Base-by-base conservation (phyloP, 2,329 filamentous ascomycete genomes). In the Chaetothyriales sp. region DNA sequence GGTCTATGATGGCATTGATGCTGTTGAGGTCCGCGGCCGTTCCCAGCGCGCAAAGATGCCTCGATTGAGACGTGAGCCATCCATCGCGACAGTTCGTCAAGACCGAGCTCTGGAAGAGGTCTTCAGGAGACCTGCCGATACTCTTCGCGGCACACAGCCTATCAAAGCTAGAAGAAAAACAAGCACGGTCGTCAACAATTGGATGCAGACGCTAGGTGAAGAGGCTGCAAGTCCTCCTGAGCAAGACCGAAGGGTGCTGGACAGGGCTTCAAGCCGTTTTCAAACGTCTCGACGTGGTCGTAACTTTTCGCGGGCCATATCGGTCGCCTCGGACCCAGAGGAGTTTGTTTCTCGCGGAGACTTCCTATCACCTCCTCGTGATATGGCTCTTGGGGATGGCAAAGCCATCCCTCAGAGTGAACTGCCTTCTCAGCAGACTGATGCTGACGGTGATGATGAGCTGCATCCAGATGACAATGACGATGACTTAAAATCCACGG, bases 91-190 rank as follows among this genome's bases (percentile, higher is more conserved):
- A 1, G 90, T 84, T 60, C 85, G 90, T 60, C 94, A 95, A 62
- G 89, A 95, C 59, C 81, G 81, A 49, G 89, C 87, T 6, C 70
- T 96, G 19, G 90, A 95, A 57, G 89, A 95, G 62, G 87, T 96
- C 0, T 96, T 96, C 64, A 77, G 86, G 54, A 73, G 78, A 18
- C 79, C 80, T 0, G 86, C 84, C 25, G 81, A 83, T 53, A 72
- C 78, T 47, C 75, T 76, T 6, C 73, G 79, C 2, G 68, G 81
- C 49, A 74, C 77, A 18, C 75, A 78, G 46, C 73, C 76, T 47
- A 74, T 77, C 48, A 73, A 78, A 25, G 81, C 86, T 57, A 76
- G 81, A 54, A 77, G 79, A 39, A 83, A 88, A 63, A 86, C 83
- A 1, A 83, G 84, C 57, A 88, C 82, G 53, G 85, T 86, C 0